Evolutionary conservation across 495 filamentous ascomycete species (phyloP), one percentile per base, ranked within the genome.

Genomic region (Trichoderma parareesei): DNA sequence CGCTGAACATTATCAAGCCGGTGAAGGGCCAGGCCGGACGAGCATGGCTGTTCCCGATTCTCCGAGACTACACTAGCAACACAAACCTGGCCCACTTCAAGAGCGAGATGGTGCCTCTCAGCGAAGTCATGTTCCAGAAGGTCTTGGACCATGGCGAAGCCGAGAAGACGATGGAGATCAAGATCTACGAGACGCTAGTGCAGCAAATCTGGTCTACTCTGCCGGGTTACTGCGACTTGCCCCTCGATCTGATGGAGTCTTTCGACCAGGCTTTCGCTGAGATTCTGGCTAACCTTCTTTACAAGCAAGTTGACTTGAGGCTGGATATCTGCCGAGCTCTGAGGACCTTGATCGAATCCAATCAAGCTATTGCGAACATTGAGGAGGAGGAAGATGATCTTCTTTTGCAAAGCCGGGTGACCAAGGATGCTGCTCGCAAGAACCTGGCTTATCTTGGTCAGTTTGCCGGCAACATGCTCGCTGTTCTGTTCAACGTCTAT

Each of bases 401-500:
- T 16, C 78, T 92, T 60, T 73, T 90, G 16, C 87, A 88, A 69
- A 81, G 83, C 64, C 82, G 91, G 61, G 85, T 96, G 44, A 86
- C 89, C 20, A 92, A 90, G 77, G 82, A 74, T 41, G 79, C 84
- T 42, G 94, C 94, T 0, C 74, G 84, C 71, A 84, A 86, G 74
- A 96, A 96, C 71, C 75, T 98, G 46, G 79, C 84, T 33, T 88
- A 96, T 73, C 80, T 98, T 10, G 85, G 89, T 5, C 71, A 73
- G 4, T 92, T 95, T 73, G 83, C 93, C 8, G 86, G 89, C 61
- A 97, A 98, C 67, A 72, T 98, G 68, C 82, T 98, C 38, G 92
- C 94, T 3, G 94, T 98, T 3, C 81, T 98, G 48, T 98, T 98
- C 81, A 98, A 98, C 71, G 93, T 98, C 37, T 98, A 98, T 77